Percentiles rank a stretch among this genome's conserved stretches.
These are phyloP conservation scores for Taphrina pruni DNA, from an alignment of 1,139 yeast species.

Conservation along the genomic window DNA sequence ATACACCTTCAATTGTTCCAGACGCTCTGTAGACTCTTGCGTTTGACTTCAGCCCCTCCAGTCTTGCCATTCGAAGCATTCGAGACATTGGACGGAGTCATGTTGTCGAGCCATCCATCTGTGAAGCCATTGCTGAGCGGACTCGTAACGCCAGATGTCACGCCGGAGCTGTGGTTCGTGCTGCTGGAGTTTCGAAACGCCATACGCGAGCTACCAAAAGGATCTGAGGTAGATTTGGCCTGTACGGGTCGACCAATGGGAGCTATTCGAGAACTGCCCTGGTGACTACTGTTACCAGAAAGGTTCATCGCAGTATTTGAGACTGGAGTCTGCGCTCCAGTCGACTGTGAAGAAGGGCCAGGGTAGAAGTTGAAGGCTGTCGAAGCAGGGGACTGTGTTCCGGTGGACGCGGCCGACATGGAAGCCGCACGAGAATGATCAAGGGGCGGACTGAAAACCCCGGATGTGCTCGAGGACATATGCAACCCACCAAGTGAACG, in stretches of 20 bases:
- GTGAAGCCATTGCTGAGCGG: constrained; percentile 25
- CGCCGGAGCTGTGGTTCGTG: constrained; percentile 1
- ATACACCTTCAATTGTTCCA: constrained; percentile 7
- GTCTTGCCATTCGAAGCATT: no score
- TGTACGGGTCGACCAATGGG: constrained; percentile 17
- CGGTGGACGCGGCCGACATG: constrained; percentile 6
- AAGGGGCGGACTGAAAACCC: constrained; percentile 23
- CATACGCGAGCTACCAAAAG: constrained; percentile 18
- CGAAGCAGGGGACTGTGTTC: constrained; percentile 7
- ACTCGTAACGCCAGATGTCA: constrained; percentile 25
- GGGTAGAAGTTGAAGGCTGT: constrained; percentile 28
- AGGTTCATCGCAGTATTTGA: background rate
- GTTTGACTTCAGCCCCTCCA: background rate
- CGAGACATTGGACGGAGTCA: background rate
- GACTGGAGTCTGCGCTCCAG: background rate
- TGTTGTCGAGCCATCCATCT: constrained; percentile 19
- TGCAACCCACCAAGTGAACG: background rate
- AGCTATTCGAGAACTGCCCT: constrained; percentile 9
- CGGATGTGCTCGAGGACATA: constrained; percentile 5
- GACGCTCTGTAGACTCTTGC: constrained; percentile 14
- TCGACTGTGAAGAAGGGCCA: background rate
- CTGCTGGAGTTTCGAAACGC: background rate
- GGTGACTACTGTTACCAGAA: background rate
- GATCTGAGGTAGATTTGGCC: constrained; percentile 4
- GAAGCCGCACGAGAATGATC: constrained; percentile 16